These are phyloP conservation scores for Spizellomyces sp. DNA, from an alignment of 192 early-diverging fungal genomes.

Conservation along the genomic window DNA sequence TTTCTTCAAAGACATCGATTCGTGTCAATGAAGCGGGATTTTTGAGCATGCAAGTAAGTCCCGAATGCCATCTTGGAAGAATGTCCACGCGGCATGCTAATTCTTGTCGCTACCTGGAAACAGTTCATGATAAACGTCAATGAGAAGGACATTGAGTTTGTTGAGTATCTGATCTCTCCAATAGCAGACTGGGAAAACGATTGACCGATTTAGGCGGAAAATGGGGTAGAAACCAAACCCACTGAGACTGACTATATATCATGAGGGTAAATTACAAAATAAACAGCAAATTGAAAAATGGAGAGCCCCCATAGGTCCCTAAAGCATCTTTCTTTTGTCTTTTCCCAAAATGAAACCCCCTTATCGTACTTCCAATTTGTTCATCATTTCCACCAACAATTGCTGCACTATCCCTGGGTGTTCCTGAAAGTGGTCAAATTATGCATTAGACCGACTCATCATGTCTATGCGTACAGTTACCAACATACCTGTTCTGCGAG, in stretches of 20 bases:
- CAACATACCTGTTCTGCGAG: conserved; percentile 25
- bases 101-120: too few relatives aligned
- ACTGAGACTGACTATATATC: too few relatives aligned
- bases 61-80: neutral
- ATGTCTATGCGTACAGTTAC: neutral
- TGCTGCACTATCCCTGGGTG: conserved; percentile 16
- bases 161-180: conserved; percentile 26
- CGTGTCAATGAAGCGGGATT: conserved; percentile 55
- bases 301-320: neutral
- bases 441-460: too few relatives aligned
- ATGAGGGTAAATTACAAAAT: neutral
- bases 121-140: conserved; percentile 27
- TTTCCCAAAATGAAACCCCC: too few relatives aligned
- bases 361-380: conserved; percentile 7
- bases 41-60: conserved; percentile 48
- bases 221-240: too few relatives aligned
- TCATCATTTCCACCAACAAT: conserved; percentile 8
- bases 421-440: conserved; percentile 10
- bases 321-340: too few relatives aligned
- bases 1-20: conserved; percentile 57
- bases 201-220: too few relatives aligned
- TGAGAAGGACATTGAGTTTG: conserved; percentile 24
- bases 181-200: neutral
- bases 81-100: too few relatives aligned
- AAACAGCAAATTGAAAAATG: conserved; percentile 7